These are phyloP conservation scores for Actinomucor elegans DNA, from an alignment of 371 early-diverging fungal genomes.

Conservation along the genomic window DNA sequence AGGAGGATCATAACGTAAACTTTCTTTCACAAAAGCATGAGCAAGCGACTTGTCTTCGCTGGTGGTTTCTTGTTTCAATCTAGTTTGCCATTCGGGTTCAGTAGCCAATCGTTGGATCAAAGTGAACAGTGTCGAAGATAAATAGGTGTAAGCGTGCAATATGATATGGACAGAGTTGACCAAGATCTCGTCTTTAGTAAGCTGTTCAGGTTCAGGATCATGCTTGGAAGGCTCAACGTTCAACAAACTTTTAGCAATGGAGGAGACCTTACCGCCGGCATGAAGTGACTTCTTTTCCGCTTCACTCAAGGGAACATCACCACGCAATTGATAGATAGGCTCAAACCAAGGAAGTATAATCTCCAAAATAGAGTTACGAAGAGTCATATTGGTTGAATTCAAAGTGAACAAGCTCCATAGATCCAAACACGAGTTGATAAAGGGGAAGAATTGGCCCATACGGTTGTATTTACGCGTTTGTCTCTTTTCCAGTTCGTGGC, in stretches of 20 bases:
- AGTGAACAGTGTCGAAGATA: constrained; percentile 35
- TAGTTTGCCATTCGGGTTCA: constrained; percentile 28
- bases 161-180: constrained; percentile 38
- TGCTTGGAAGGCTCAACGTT: constrained; percentile 34
- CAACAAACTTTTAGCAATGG: constrained; percentile 17
- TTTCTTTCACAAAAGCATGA: constrained; percentile 34
- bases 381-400: background rate
- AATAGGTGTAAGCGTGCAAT: constrained; percentile 36
- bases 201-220: constrained; percentile 35
- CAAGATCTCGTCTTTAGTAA: constrained; percentile 34
- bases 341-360: constrained; percentile 13
- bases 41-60: constrained; percentile 10
- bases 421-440: constrained; percentile 6
- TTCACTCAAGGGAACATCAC: background rate
- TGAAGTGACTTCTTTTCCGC: background rate
- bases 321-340: background rate
- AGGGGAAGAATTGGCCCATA: constrained; percentile 22
- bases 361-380: constrained; percentile 13
- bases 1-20: constrained; percentile 38
- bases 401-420: constrained; percentile 2
- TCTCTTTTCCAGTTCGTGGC: constrained; percentile 11
- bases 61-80: constrained; percentile 5
- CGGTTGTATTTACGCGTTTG: constrained; percentile 29
- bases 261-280: background rate
- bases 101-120: constrained; percentile 40